These are phyloP conservation scores for Flaveria floridana DNA, from an alignment of 140 eudicot species.

Conservation along the genomic window DNA sequence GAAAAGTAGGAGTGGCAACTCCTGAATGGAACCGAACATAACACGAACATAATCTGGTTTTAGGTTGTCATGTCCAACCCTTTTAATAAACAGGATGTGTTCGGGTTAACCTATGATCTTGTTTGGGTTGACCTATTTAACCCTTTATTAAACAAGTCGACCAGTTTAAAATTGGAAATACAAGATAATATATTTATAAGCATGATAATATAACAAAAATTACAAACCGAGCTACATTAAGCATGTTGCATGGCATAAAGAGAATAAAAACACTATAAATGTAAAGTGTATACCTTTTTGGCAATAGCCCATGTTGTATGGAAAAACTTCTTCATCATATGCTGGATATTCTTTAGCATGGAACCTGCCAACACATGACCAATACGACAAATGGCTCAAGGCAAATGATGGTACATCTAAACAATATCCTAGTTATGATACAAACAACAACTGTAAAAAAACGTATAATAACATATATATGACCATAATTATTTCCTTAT, in stretches of 20 bases:
- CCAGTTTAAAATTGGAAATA: background rate
- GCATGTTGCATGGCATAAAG: constrained; percentile 6
- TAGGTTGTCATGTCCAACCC: too few relatives aligned
- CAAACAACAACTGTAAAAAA: background rate
- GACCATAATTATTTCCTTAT: background rate
- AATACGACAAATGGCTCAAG: constrained; percentile 15
- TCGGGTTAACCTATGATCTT: background rate
- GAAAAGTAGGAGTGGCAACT: background rate
- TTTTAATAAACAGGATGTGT: background rate
- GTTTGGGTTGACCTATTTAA: too few relatives aligned
- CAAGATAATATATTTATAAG: background rate
- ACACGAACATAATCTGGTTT: background rate
- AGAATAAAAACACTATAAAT: background rate
- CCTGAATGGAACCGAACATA: background rate
- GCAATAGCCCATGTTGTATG: constrained; percentile 90
- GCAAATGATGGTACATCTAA: constrained; percentile 20
- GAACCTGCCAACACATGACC: constrained; percentile 54
- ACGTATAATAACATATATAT: background rate
- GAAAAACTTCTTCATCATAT: constrained; percentile 69
- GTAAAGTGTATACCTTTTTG: constrained; percentile 58
- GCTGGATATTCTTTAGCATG: constrained; percentile 99
- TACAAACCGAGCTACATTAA: background rate
- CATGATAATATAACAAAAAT: background rate
- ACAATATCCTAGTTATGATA: constrained; percentile 13
- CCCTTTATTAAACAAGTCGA: background rate